These are phyloP conservation scores for Cercospora citrullina DNA, from an alignment of 2,329 filamentous ascomycete genomes.

Conservation along the genomic window DNA sequence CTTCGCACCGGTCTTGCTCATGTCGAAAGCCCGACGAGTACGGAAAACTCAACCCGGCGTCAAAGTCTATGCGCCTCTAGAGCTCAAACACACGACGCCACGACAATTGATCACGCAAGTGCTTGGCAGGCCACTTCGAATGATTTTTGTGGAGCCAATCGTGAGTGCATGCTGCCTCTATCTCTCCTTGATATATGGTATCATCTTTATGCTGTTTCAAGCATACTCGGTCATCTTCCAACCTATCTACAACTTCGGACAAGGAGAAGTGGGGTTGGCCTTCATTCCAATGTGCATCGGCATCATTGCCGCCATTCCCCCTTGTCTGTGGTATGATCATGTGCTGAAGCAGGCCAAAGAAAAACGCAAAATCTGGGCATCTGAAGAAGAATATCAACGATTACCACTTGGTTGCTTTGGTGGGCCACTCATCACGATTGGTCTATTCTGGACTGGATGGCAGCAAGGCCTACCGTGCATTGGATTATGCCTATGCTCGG, in stretches of 20 bases:
- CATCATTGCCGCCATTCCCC: constrained; percentile 11
- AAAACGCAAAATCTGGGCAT: constrained; percentile 50
- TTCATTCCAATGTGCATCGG: constrained; percentile 22
- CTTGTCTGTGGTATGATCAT: constrained; percentile 21
- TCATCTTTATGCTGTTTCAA: constrained; percentile 54
- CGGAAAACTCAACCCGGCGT: constrained; percentile 54
- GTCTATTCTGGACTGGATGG: constrained; percentile 57
- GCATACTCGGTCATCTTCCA: constrained; percentile 20
- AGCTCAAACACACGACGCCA: constrained; percentile 60
- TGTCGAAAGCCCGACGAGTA: constrained; percentile 51
- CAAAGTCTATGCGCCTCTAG: constrained; percentile 58
- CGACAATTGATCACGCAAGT: constrained; percentile 64
- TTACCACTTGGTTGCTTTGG: constrained; percentile 68
- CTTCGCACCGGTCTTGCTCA: constrained; percentile 44
- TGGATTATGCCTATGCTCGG: constrained; percentile 52
- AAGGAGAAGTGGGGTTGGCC: constrained; percentile 21
- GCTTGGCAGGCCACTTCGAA: constrained; percentile 66
- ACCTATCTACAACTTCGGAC: constrained; percentile 20
- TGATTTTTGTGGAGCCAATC: constrained; percentile 69
- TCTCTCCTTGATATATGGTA: constrained; percentile 60
- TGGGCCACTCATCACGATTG: constrained; percentile 56
- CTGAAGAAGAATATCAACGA: constrained; percentile 63
- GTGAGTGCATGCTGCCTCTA: constrained; percentile 70
- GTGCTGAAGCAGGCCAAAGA: constrained; percentile 16
- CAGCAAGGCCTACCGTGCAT: constrained; percentile 51